Percentiles rank a stretch among this genome's conserved stretches.
phyloP scores from a whole-genome alignment of 1,284 basidiomycete species.

The Trichosporon sp. region DNA sequence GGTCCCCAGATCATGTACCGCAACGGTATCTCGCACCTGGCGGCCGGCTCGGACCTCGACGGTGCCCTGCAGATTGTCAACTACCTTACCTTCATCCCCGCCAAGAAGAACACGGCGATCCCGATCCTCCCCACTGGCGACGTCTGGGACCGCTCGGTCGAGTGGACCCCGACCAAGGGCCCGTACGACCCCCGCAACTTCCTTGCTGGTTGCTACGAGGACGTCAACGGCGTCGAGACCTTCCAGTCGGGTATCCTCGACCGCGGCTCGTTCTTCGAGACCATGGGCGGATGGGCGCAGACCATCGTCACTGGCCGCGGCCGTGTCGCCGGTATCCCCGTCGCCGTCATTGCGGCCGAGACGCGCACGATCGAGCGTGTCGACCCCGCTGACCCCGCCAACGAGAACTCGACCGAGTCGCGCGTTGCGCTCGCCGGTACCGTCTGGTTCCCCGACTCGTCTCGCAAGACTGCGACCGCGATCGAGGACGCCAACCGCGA shows the following conservation, averaged over 20 bases:
- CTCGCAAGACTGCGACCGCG: conserved; percentile 99
- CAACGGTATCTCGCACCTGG: conserved; percentile 97
- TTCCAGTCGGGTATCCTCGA: conserved; percentile 94
- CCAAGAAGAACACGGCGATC: conserved; percentile 64
- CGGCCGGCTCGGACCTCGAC: conserved; percentile 88
- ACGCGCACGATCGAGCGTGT: conserved; percentile 93
- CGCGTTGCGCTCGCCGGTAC: conserved; percentile 99
- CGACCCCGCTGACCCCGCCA: conserved; percentile 97
- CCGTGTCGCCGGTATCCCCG: conserved; percentile 92
- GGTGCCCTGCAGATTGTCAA: conserved; percentile 88
- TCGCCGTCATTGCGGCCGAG: conserved; percentile 90
- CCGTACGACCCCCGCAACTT: conserved; percentile 98
- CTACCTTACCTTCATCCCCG: conserved; percentile 93
- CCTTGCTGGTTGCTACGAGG: conserved; percentile 87
- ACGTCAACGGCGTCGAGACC: conserved; percentile 60
- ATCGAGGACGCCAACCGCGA: conserved; percentile 99
- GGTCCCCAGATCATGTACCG: conserved; percentile 99
- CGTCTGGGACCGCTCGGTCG: conserved; percentile 88
- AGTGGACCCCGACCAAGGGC: conserved; percentile 85
- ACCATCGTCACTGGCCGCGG: conserved; percentile 93
- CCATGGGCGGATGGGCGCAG: conserved; percentile 82
- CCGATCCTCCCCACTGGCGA: conserved; percentile 70
- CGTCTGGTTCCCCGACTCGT: conserved; percentile 98
- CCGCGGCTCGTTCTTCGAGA: conserved; percentile 72
- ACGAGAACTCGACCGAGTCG: conserved; percentile 94